Evolutionary conservation across 768 basidiomycete genomes (phyloP).

Genomic region (Phanerodontia chrysosporium): DNA sequence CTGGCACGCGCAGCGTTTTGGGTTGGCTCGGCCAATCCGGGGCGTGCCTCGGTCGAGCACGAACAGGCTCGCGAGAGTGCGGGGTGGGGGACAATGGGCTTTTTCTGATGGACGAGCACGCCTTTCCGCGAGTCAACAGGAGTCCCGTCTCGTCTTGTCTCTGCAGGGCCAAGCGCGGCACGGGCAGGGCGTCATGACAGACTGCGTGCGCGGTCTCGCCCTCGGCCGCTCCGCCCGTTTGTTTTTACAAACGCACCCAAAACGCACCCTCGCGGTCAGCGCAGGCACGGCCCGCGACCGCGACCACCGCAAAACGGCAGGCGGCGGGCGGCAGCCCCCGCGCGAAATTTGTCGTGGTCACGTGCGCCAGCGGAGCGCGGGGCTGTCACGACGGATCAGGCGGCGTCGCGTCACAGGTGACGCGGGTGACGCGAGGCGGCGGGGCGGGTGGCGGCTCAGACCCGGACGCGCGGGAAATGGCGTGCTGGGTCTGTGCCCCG

Average conservation of each 20-base stretch:
- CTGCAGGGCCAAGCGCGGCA: no score
- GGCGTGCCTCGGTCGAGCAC: background rate
- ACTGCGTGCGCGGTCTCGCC: background rate
- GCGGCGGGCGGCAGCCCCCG: background rate
- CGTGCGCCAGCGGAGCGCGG: background rate
- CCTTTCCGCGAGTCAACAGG: background rate
- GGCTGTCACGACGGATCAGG: background rate
- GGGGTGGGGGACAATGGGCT: no score
- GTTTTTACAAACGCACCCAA: background rate
- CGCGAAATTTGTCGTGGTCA: background rate
- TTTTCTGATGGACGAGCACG: background rate
- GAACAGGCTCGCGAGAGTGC: background rate
- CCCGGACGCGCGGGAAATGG: no score
- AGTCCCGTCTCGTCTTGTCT: background rate
- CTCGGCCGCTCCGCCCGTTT: background rate
- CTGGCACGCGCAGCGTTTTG: background rate
- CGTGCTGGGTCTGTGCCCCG: no score
- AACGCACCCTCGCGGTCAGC: background rate
- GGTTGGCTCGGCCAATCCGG: constrained; percentile 1
- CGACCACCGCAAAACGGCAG: background rate
- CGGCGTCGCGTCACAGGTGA: background rate
- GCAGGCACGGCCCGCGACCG: no score
- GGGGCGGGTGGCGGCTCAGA: no score
- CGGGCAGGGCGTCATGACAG: background rate
- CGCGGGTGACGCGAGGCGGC: no score